Conservation (phyloP, 2,329 filamentous ascomycete species). For the Neodidymelliopsis sp. region DNA sequence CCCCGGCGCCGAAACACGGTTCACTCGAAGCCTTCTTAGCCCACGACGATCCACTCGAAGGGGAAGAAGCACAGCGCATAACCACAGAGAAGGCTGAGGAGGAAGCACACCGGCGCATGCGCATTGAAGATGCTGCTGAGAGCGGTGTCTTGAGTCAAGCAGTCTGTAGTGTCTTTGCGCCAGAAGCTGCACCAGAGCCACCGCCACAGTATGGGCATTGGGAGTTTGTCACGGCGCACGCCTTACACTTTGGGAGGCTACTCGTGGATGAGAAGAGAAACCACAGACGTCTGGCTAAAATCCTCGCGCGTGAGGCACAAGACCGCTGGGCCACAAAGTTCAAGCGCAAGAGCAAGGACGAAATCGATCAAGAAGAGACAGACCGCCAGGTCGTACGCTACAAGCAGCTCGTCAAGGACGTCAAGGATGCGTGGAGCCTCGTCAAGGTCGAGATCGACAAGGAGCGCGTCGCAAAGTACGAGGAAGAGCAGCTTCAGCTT, state of each 20-base stretch:
- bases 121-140: constrained; percentile 75
- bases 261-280: constrained; percentile 79
- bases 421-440: constrained; percentile 67
- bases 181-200: constrained; percentile 77
- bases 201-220: constrained; percentile 83
- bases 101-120: constrained; percentile 74
- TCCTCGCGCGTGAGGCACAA: constrained; percentile 77
- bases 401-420: constrained; percentile 71
- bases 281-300: constrained; percentile 80
- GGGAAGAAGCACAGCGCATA: constrained; percentile 49
- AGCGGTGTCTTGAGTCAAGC: constrained; percentile 78
- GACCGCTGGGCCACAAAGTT: constrained; percentile 78
- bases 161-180: constrained; percentile 74
- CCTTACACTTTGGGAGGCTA: constrained; percentile 79
- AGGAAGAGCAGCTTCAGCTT: constrained; percentile 65
- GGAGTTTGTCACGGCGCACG: constrained; percentile 84
- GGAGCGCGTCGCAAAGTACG: constrained; percentile 63
- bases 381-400: constrained; percentile 73
- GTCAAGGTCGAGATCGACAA: constrained; percentile 66
- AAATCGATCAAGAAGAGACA: constrained; percentile 80
- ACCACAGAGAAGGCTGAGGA: constrained; percentile 49
- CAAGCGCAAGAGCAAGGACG: constrained; percentile 63
- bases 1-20: constrained; percentile 55
- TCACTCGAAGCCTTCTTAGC: constrained; percentile 72
- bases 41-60: constrained; percentile 57